These are phyloP conservation scores for Chaetomiaceae sp. DNA, from an alignment of 2,329 filamentous ascomycete species.

Conservation along the genomic window DNA sequence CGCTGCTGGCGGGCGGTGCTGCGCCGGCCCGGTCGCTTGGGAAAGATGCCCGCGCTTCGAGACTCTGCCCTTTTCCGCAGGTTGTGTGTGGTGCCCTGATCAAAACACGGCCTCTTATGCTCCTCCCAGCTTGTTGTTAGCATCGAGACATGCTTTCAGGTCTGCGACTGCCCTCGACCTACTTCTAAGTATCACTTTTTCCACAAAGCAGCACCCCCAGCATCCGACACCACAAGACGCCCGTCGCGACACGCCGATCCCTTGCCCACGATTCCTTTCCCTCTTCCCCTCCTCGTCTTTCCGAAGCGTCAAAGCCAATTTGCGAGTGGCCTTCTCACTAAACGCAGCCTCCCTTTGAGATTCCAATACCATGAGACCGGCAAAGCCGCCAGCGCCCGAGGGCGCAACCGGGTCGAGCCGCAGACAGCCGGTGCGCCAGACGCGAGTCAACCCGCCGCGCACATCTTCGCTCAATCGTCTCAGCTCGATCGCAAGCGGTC, in stretches of 20 bases:
- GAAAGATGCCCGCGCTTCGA: constrained; percentile 9
- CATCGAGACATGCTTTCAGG: constrained; percentile 14
- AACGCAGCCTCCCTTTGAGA: too few relatives aligned
- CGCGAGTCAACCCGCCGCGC: constrained; percentile 60
- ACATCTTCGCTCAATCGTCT: constrained; percentile 46
- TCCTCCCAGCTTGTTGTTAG: not conserved
- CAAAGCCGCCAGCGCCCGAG: constrained; percentile 42
- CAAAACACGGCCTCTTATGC: constrained; percentile 6
- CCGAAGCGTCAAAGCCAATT: too few relatives aligned
- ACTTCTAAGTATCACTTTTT: constrained; percentile 6
- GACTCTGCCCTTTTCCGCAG: constrained; percentile 16
- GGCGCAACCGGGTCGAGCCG: constrained; percentile 39
- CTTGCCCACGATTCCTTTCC: not conserved
- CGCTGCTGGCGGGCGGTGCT: constrained; percentile 8
- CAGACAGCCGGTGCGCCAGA: constrained; percentile 61
- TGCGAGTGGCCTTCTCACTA: too few relatives aligned
- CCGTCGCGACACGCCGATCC: not conserved
- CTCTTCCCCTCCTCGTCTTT: constrained; percentile 20
- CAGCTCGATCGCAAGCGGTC: constrained; percentile 43
- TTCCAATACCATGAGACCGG: constrained; percentile 48
- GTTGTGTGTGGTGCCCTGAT: too few relatives aligned
- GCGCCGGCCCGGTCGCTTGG: constrained; percentile 5
- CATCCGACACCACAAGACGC: too few relatives aligned
- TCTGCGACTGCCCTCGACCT: not conserved
- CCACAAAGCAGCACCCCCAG: not conserved